Base-by-base conservation (phyloP, 2,329 filamentous ascomycete genomes). In the Ophiosphaerella narmari region DNA sequence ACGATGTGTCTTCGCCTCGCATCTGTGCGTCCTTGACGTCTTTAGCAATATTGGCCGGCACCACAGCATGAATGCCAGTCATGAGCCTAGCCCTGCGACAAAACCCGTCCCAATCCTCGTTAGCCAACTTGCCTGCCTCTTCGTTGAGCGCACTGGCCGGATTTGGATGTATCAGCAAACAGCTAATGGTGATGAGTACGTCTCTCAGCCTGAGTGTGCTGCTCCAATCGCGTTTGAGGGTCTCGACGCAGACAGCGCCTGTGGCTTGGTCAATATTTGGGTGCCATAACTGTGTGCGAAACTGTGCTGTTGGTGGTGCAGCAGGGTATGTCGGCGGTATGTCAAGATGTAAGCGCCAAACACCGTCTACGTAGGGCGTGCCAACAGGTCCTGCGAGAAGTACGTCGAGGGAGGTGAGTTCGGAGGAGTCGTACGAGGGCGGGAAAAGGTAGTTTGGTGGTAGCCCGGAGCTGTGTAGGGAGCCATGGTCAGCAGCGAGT, bases 211-310 rank as follows among this genome's bases (percentile, higher is more conserved):
- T 86, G 55, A 86, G 68, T 24, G 75, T 80, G 12, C 77, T 72
- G 49, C 82, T 78, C 84, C 84, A 87, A 59, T 86, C 84, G 39
- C 82, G 75, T 72, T 86, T 87, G 38, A 87, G 63, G 2, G 84
- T 86, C 71, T 86, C 84, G 3, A 87, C 82, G 53, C 84, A 87
- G 3, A 87, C 82, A 1, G 80, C 80, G 5, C 84, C 84, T 0
- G 80, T 82, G n/a, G 76, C 73, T 44, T 85, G 82, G 54, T 86
- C 84, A 42, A 87, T 81, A 60, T 87, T 87, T 0, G 84, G 84
- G 58, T 87, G 84, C 78, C 83, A 87, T 55, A 86, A 82, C 5
- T 79, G 76, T 2, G 84, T 86, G 46, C 77, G 78, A 63, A 87
- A 86, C 29, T 78, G 77, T 2, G 84, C 84, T 35, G 83, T 86